Conservation (phyloP, 2,329 filamentous ascomycete species). For the Venturia carpophila region DNA sequence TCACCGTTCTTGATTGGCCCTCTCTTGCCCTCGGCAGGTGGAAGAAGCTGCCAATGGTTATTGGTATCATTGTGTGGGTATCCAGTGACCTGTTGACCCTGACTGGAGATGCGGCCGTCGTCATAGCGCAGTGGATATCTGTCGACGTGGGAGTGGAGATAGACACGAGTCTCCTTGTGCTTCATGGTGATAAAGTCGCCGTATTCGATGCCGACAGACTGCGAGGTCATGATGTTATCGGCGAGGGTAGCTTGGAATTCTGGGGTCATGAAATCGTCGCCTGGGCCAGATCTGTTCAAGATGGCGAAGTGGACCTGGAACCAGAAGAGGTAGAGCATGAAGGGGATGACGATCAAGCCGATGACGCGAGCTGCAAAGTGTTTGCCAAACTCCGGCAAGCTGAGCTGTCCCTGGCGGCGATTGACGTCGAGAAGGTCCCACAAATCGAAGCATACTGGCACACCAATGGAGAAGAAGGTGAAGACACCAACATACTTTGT, state of each 20-base stretch:
- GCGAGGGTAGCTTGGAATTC: constrained; percentile 96
- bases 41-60: constrained; percentile 94
- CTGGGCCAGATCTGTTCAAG: constrained; percentile 78
- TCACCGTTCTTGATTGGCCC: constrained; percentile 72
- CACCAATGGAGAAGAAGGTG: constrained; percentile 94
- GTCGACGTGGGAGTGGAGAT: constrained; percentile 87
- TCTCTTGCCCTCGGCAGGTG: constrained; percentile 30
- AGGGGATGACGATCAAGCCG: constrained; percentile 81
- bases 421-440: constrained; percentile 93
- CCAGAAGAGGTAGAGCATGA: constrained; percentile 99
- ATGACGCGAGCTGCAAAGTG: constrained; percentile 84
- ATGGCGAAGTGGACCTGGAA: constrained; percentile 99
- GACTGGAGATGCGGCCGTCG: constrained; percentile 92
- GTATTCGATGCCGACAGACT: constrained; percentile 80
- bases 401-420: constrained; percentile 71
- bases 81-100: constrained; percentile 93
- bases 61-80: constrained; percentile 99
- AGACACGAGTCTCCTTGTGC: constrained; percentile 97
- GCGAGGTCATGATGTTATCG: constrained; percentile 87
- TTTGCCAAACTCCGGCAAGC: constrained; percentile 70
- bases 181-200: constrained; percentile 79
- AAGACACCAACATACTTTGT: constrained; percentile 97
- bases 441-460: constrained; percentile 85
- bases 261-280: constrained; percentile 97
- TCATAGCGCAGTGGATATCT: constrained; percentile 91